Evolutionary conservation across 345 rosid genomes (phyloP).

Genomic region (Streptanthus diversifolius): DNA sequence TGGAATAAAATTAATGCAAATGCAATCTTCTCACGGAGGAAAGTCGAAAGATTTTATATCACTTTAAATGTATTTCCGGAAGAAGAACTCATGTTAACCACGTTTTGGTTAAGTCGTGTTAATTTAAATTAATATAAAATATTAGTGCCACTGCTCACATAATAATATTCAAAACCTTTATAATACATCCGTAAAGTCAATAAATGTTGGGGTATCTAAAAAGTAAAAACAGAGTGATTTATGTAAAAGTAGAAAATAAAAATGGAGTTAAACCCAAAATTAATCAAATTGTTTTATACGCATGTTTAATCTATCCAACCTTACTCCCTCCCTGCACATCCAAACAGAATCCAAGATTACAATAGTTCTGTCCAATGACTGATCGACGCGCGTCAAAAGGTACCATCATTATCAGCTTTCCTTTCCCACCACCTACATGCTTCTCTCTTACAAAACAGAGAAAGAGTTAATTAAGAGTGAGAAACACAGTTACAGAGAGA

Average conservation of each 20-base stretch:
- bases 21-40: background rate
- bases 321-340: slow-evolving; percentile 27
- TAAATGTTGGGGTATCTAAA: background rate
- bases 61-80: background rate
- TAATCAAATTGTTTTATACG: too few species aligned
- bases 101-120: background rate
- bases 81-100: background rate
- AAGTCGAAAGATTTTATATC: background rate
- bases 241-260: background rate
- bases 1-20: slow-evolving; percentile 13
- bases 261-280: slow-evolving; percentile 1
- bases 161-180: background rate
- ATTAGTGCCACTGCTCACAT: background rate
- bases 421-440: slow-evolving; percentile 17
- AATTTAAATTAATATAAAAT: background rate
- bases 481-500: slow-evolving; percentile 8
- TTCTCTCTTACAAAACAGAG: background rate
- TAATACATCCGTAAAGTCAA: background rate
- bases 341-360: slow-evolving; percentile 42
- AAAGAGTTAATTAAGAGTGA: background rate
- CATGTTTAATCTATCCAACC: slow-evolving; percentile 29
- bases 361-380: background rate
- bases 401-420: slow-evolving; percentile 22
- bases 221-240: background rate
- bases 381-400: slow-evolving; percentile 23